Percentiles rank a stretch among this genome's conserved stretches.
Evolutionary conservation across 306 rosid species (phyloP).

Genomic region (Echinosophora koreensis): DNA sequence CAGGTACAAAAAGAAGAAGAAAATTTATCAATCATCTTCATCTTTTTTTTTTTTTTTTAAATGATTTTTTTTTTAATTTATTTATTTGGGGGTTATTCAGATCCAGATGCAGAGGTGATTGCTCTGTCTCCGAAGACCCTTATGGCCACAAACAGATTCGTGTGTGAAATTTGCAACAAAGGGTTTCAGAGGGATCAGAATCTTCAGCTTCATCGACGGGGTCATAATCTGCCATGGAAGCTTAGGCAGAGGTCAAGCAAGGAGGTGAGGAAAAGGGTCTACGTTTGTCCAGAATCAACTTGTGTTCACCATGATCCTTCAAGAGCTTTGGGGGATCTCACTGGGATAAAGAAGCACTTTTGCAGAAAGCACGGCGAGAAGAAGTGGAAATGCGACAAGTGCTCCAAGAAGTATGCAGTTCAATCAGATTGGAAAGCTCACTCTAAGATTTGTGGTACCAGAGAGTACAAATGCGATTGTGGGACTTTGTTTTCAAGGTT

Average conservation of each 20-base stretch:
- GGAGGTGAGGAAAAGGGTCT: slow-evolving; percentile 80
- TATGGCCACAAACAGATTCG: slow-evolving; percentile 78
- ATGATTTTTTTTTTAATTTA: not conserved
- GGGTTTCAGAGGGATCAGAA: slow-evolving; percentile 93
- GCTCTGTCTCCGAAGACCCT: slow-evolving; percentile 84
- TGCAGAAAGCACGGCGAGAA: slow-evolving; percentile 88
- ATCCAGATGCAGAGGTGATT: slow-evolving; percentile 90
- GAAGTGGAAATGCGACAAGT: slow-evolving; percentile 90
- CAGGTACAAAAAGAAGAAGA: slow-evolving; percentile 53
- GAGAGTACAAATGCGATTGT: slow-evolving; percentile 88
- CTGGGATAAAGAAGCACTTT: slow-evolving; percentile 86
- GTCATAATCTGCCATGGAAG: slow-evolving; percentile 91
- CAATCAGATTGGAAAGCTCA: slow-evolving; percentile 95
- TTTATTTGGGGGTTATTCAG: slow-evolving; percentile 43
- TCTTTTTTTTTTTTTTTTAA: not conserved
- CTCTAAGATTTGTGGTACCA: slow-evolving; percentile 81
- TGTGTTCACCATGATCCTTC: slow-evolving; percentile 87
- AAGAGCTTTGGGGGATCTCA: slow-evolving; percentile 82
- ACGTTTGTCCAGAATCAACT: slow-evolving; percentile 79
- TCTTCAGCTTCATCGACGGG: slow-evolving; percentile 84
- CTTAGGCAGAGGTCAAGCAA: slow-evolving; percentile 76
- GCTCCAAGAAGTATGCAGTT: slow-evolving; percentile 84
- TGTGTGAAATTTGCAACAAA: slow-evolving; percentile 83
- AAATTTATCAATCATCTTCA: not conserved
- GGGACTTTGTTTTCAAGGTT: slow-evolving; percentile 84